These are phyloP conservation scores for Fusarium compactum DNA, from an alignment of 2,329 filamentous ascomycete genomes.

Conservation along the genomic window DNA sequence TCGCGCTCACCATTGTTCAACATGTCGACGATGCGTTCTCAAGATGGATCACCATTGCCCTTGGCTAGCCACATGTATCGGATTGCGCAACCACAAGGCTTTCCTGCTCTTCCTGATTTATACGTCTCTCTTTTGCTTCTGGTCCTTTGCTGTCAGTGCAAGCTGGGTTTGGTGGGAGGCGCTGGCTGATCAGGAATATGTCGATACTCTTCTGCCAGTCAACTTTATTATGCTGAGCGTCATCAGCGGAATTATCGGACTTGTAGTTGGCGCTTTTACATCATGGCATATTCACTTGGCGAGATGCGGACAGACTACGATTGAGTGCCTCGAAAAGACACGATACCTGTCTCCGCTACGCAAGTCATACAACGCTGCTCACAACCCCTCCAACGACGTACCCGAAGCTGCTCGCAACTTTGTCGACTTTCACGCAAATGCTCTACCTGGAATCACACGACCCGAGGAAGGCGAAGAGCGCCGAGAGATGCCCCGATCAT, in stretches of 20 bases:
- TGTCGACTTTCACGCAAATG: constrained; percentile 84
- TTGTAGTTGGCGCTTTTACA: constrained; percentile 91
- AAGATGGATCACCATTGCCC: constrained; percentile 99
- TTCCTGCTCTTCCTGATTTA: constrained; percentile 95
- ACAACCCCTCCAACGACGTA: constrained; percentile 63
- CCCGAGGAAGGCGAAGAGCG: constrained; percentile 82
- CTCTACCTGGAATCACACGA: constrained; percentile 81
- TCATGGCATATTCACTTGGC: constrained; percentile 91
- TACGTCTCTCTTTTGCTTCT: constrained; percentile 85
- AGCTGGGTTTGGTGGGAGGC: constrained; percentile 90
- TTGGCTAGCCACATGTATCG: constrained; percentile 96
- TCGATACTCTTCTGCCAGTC: constrained; percentile 83
- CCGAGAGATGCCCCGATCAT: constrained; percentile 47
- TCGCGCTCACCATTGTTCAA: constrained; percentile 95
- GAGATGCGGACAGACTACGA: constrained; percentile 85
- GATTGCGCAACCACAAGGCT: constrained; percentile 93
- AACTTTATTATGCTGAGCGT: constrained; percentile 92
- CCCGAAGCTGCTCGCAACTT: constrained; percentile 76
- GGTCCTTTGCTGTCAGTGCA: constrained; percentile 80
- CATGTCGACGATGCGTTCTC: constrained; percentile 91
- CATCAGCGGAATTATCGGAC: constrained; percentile 87
- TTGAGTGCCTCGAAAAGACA: constrained; percentile 96
- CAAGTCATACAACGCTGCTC: constrained; percentile 73
- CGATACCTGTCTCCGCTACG: constrained; percentile 87
- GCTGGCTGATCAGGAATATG: constrained; percentile 75